A percentile compares a stretch with the other conserved stretches of the same genome.
Evolutionary conservation across 208 protist species (phyloP).

Genomic region (Trypanosoma congolense): DNA sequence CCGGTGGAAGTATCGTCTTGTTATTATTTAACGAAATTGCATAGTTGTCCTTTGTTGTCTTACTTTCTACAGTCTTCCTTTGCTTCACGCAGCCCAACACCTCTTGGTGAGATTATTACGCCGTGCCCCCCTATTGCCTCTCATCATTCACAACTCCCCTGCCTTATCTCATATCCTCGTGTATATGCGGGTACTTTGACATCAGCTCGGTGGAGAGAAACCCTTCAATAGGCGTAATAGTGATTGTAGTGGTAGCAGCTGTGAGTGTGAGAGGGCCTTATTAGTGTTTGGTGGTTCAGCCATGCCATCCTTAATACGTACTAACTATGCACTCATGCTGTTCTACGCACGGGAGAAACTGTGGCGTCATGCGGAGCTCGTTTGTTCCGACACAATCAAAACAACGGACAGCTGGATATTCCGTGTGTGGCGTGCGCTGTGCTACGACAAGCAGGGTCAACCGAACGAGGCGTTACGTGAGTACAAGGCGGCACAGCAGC

Average conservation of each 20-base stretch:
- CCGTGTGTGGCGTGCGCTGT: slow-evolving; percentile 75
- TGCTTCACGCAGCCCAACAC: too few species aligned
- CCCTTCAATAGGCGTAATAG: slow-evolving; percentile 13
- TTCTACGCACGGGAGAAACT: slow-evolving; percentile 78
- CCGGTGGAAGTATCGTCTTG: too few species aligned
- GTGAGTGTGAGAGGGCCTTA: slow-evolving; percentile 7
- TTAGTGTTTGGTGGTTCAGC: slow-evolving; percentile 9
- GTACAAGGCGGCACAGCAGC: slow-evolving; percentile 72
- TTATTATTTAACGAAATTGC: too few species aligned
- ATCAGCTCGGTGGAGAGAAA: too few species aligned
- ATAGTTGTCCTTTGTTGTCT: too few species aligned
- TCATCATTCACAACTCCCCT: too few species aligned
- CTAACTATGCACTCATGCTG: slow-evolving; percentile 71
- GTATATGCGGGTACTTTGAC: too few species aligned
- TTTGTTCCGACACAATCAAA: slow-evolving; percentile 63
- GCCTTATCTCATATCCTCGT: too few species aligned
- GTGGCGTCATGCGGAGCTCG: slow-evolving; percentile 80
- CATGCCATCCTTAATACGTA: slow-evolving; percentile 48
- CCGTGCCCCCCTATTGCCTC: too few species aligned
- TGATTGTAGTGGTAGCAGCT: slow-evolving; percentile 6
- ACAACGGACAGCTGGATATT: slow-evolving; percentile 76
- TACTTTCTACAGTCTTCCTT: too few species aligned
- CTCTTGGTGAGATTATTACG: too few species aligned
- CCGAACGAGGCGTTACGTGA: slow-evolving; percentile 76
- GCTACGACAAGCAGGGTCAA: slow-evolving; percentile 72